Conservation (phyloP, 768 basidiomycete species). For the Rhizopogon vinicolor region DNA sequence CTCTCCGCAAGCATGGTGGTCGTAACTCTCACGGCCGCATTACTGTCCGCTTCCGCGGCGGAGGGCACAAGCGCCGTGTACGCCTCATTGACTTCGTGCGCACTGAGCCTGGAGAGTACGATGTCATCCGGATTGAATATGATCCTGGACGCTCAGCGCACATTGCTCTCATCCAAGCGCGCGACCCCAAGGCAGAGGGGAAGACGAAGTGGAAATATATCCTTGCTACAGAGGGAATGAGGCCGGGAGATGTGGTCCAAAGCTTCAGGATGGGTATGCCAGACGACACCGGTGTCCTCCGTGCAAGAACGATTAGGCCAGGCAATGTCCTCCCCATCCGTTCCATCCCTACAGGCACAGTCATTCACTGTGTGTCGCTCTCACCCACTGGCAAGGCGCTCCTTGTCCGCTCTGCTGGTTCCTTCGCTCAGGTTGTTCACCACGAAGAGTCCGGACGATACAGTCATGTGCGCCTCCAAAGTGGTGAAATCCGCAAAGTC, state of each 20-base stretch:
- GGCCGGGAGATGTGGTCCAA: slow-evolving; percentile 84
- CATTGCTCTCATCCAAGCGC: slow-evolving; percentile 80
- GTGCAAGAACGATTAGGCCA: slow-evolving; percentile 76
- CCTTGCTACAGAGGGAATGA: slow-evolving; percentile 83
- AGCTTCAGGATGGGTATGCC: slow-evolving; percentile 85
- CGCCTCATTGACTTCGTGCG: slow-evolving; percentile 85
- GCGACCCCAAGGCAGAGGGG: slow-evolving; percentile 49
- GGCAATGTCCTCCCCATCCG: slow-evolving; percentile 92
- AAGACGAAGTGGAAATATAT: slow-evolving; percentile 81
- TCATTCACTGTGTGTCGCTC: slow-evolving; percentile 84
- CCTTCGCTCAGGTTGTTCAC: slow-evolving; percentile 75
- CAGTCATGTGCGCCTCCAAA: slow-evolving; percentile 80
- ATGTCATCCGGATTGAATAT: slow-evolving; percentile 94
- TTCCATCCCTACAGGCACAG: slow-evolving; percentile 88
- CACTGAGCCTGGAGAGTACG: slow-evolving; percentile 71
- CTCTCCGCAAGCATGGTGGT: slow-evolving; percentile 83
- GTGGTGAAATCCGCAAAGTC: slow-evolving; percentile 89
- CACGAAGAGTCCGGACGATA: slow-evolving; percentile 72
- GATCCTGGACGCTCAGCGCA: slow-evolving; percentile 94
- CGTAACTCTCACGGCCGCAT: slow-evolving; percentile 80
- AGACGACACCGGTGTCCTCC: slow-evolving; percentile 74
- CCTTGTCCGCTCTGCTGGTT: slow-evolving; percentile 88
- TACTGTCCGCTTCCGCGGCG: slow-evolving; percentile 85
- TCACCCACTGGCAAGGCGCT: slow-evolving; percentile 69
- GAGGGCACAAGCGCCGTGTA: slow-evolving; percentile 85